These are phyloP conservation scores for Pseudogymnoascus sp. DNA, from an alignment of 2,329 filamentous ascomycete genomes.

Conservation along the genomic window DNA sequence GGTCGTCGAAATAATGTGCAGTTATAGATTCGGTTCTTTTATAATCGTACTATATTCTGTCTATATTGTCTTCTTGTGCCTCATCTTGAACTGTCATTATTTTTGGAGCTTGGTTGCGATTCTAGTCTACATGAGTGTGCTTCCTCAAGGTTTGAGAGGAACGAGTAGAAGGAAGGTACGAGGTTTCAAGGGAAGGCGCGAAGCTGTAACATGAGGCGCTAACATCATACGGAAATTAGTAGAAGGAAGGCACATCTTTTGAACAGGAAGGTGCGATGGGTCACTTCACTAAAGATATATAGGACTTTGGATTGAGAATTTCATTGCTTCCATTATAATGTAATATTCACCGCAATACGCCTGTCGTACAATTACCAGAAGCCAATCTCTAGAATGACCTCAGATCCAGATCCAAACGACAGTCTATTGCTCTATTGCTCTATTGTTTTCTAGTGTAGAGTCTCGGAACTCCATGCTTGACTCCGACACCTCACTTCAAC, in stretches of 20 bases:
- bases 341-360: no score
- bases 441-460: no score
- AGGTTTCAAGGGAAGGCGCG: background rate
- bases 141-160: background rate
- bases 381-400: no score
- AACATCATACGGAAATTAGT: background rate
- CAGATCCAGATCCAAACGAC: no score
- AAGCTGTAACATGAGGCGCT: background rate
- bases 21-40: background rate
- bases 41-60: background rate
- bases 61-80: background rate
- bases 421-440: no score
- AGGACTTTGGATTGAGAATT: no score
- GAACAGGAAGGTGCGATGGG: background rate
- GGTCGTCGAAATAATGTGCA: slow-evolving; percentile 2
- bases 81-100: background rate
- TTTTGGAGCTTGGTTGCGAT: background rate
- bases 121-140: background rate
- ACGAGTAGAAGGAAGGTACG: background rate
- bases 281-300: background rate
- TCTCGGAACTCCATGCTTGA: no score
- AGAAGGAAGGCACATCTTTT: background rate
- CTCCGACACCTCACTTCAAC: no score
- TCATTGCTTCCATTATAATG: no score
- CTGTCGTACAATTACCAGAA: no score